Base-by-base conservation (phyloP, 2,329 filamentous ascomycete species). In the Colletotrichum kahawae region DNA sequence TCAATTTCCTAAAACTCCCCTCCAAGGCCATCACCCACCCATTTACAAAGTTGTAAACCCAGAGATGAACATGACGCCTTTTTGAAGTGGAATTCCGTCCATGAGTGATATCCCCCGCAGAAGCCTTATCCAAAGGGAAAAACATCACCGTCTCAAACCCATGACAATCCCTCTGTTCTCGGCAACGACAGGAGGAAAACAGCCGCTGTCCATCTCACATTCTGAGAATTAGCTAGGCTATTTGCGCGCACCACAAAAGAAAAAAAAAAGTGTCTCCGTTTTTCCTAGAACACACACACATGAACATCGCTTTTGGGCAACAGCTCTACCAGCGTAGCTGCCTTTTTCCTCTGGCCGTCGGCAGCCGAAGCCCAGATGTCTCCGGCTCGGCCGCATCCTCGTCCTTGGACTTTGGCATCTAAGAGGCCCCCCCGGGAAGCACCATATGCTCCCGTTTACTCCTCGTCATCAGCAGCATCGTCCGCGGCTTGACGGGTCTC, bases 291-390 rank as follows among this genome's bases (percentile, higher is more conserved):
- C n/a, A 10, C 66, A n/a, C 33, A 12, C 48, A 9, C 60, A 34
- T 13, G 34, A 54, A 60, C 31, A 54, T 34, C 57, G 60, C 48
- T 64, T 36, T 29, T 59, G 36, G 54, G 43, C 57, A 75, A 67
- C 73, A 72, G 64, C 70, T 73, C 63, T 51, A 51, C 73, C 63
- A 65, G 69, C 57, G 64, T 73, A 73, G 57, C 64, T 73, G 54
- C 56, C 66, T 60, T 14, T 14, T 62, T 62, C 33, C 63, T 59
- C 43, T 43, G 34, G 38, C 31, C 48, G 27, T 54, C 59, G 34
- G 38, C 31, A 14, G 27, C 51, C 67, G n/a, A 57, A 16, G 0
- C 3, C 27, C 48, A 29, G 21, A 48, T 48, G 34, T 21, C 36
- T 36, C 14, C 48, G 34, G 48, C 69, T 31, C 43, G 38, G 36